phyloP scores from a whole-genome alignment of 495 filamentous ascomycete genomes.

The Pyrenopolyporus hunteri region DNA sequence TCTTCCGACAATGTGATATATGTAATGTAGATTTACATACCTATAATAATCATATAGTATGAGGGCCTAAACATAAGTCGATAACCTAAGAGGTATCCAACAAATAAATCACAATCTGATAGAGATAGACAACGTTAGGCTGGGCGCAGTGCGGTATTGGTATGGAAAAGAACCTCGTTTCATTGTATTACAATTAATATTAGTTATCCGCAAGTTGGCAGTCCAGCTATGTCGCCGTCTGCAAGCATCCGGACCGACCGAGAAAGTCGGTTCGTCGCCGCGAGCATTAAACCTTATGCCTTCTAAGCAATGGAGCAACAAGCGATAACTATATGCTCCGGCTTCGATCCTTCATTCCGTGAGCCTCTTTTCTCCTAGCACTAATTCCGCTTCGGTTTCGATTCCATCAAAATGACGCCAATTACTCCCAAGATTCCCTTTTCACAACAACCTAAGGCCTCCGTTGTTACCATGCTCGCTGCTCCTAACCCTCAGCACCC shows the following conservation, averaged over 20 bases:
- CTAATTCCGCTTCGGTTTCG: slow-evolving; percentile 11
- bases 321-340: slow-evolving; percentile 38
- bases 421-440: slow-evolving; percentile 34
- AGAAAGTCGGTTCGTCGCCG: slow-evolving; percentile 16
- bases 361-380: slow-evolving; percentile 12
- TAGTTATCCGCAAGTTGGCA: slow-evolving; percentile 40
- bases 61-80: too few relatives aligned
- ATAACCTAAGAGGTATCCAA: too few relatives aligned
- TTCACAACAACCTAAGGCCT: slow-evolving; percentile 16
- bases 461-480: slow-evolving; percentile 18
- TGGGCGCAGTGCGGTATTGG: slow-evolving; percentile 1
- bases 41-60: too few relatives aligned
- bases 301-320: slow-evolving; percentile 35
- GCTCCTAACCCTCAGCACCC: slow-evolving; percentile 15
- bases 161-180: slow-evolving; percentile 22
- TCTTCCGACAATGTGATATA: too few relatives aligned
- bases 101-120: too few relatives aligned
- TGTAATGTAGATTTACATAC: too few relatives aligned
- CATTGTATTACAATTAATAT: slow-evolving; percentile 43
- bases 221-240: slow-evolving; percentile 26
- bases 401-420: slow-evolving; percentile 23
- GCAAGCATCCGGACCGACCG: slow-evolving; percentile 28
- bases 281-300: slow-evolving; percentile 32
- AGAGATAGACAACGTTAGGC: too few relatives aligned
- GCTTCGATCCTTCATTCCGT: slow-evolving; percentile 19